These are phyloP conservation scores for Colletotrichum sp. DNA, from an alignment of 2,329 filamentous ascomycete species.

Conservation along the genomic window DNA sequence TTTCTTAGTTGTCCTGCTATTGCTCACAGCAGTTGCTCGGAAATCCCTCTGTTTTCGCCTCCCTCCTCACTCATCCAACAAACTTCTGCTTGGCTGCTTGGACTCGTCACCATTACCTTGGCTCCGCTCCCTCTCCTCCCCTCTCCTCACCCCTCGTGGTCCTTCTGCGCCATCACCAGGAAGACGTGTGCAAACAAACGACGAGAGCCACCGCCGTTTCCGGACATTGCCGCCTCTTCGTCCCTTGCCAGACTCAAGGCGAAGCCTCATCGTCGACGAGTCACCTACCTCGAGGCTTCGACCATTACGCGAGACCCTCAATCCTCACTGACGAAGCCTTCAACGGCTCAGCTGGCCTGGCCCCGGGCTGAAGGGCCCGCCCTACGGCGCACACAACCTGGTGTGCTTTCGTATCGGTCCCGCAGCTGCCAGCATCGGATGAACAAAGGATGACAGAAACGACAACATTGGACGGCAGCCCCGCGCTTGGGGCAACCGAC, in stretches of 20 bases:
- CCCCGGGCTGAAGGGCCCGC: not conserved
- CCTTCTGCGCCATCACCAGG: not conserved
- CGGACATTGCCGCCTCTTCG: not conserved
- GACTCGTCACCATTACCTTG: not conserved
- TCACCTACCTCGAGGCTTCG: conserved; percentile 1
- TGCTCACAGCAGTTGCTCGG: not conserved
- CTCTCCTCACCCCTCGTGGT: not conserved
- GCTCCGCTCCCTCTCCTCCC: not conserved
- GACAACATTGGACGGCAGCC: conserved; percentile 7
- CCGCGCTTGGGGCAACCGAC: conserved; percentile 3
- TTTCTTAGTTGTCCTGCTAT: not conserved
- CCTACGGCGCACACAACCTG: not conserved
- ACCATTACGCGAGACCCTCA: not conserved
- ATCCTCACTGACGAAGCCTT: not conserved
- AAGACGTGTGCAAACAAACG: not conserved
- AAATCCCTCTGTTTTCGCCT: conserved; percentile 4
- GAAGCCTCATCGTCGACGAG: conserved; percentile 4
- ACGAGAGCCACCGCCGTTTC: not conserved
- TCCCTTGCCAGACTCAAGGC: not conserved
- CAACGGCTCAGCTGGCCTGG: conserved; percentile 1
- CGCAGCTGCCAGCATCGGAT: conserved; percentile 2
- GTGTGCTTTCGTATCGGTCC: not conserved
- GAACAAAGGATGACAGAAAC: conserved; percentile 5
- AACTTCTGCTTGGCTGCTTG: not conserved
- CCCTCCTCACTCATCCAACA: not conserved